Conservation (phyloP, 2,329 filamentous ascomycete species). For the Diaporthe sp. region DNA sequence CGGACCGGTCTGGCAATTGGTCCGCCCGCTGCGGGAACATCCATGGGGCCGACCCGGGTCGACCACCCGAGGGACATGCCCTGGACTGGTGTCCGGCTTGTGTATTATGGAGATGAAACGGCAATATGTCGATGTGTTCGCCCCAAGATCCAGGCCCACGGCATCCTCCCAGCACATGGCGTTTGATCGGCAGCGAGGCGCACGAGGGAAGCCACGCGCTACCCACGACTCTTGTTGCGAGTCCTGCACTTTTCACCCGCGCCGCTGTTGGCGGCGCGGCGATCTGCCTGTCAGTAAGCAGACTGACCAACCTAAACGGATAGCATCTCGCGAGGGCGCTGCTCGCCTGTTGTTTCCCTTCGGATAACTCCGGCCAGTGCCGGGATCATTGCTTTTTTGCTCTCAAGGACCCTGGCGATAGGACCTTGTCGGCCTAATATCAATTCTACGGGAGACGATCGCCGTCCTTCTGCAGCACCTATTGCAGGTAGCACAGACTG, state of each 20-base stretch:
- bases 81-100: not conserved
- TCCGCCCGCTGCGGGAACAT: conserved; percentile 6
- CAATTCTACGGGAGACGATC: not conserved
- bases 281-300: not conserved
- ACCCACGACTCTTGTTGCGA: not conserved
- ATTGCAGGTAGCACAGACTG: not conserved
- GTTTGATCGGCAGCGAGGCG: conserved; percentile 22
- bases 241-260: not conserved
- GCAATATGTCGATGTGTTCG: conserved; percentile 17
- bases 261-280: not conserved
- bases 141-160: conserved; percentile 23
- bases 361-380: conserved; percentile 14
- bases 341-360: conserved; percentile 16
- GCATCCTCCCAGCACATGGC: conserved; percentile 17
- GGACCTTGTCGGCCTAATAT: conserved; percentile 13
- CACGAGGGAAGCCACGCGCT: not conserved
- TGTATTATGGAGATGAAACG: conserved; percentile 10
- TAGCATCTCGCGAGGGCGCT: conserved; percentile 17
- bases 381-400: conserved; percentile 17
- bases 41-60: conserved; percentile 8
- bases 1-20: conserved; percentile 14
- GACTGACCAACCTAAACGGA: conserved; percentile 14
- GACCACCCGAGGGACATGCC: not conserved
- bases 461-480: conserved; percentile 1
- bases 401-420: not conserved